phyloP scores from a whole-genome alignment of 768 basidiomycete genomes.

The Podaxis pistillaris region DNA sequence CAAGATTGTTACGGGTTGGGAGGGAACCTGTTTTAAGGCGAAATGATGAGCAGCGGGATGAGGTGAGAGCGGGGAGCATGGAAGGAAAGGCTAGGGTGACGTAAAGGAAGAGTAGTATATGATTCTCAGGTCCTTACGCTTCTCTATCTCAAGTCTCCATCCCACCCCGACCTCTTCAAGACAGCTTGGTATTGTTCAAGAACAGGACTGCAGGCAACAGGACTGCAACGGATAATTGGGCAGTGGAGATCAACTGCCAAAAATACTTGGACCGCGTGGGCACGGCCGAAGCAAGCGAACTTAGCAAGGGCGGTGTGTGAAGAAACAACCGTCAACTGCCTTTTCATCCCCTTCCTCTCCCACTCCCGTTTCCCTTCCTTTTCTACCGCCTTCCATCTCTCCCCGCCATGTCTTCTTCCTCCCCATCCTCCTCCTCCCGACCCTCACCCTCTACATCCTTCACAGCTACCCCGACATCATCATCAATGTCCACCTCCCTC shows the following conservation, averaged over 20 bases:
- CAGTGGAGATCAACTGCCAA: constrained; percentile 1
- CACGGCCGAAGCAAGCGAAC: not conserved
- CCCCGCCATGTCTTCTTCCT: not conserved
- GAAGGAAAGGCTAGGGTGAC: not conserved
- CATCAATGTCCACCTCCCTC: constrained; percentile 3
- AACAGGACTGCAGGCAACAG: not conserved
- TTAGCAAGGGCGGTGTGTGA: constrained; percentile 6
- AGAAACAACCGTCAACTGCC: constrained; percentile 3
- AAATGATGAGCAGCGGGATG: not conserved
- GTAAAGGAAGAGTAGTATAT: not conserved
- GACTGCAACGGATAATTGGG: not conserved
- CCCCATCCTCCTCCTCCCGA: not conserved
- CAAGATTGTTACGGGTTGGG: not conserved
- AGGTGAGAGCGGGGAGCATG: not conserved
- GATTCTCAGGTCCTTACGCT: not conserved
- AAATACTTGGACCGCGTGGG: constrained; percentile 10
- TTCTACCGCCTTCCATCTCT: not conserved
- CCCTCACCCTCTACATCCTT: not conserved
- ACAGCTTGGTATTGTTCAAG: not conserved
- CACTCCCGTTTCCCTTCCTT: not conserved
- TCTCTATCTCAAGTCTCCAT: not conserved
- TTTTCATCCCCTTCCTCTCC: not conserved
- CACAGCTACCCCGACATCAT: not conserved
- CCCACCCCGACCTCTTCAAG: not conserved
- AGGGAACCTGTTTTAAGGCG: not conserved